Evolutionary conservation across 139 green algal genomes (phyloP).

Genomic region (Closterium sp.): DNA sequence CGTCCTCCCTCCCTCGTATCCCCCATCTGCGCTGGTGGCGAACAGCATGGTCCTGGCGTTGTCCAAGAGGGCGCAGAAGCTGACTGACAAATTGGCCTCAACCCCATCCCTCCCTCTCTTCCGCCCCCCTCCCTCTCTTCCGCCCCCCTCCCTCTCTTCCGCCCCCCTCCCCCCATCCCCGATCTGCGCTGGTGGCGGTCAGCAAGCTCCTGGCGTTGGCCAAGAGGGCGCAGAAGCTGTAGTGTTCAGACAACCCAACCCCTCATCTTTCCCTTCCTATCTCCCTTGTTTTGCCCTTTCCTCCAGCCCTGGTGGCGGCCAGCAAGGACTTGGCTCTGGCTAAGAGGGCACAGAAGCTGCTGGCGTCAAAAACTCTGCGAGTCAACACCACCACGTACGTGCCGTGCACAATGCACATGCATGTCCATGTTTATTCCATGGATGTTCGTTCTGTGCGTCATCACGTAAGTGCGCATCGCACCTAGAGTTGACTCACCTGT

Average conservation of each 20-base stretch:
- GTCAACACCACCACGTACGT: conserved; percentile 77
- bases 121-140: not conserved
- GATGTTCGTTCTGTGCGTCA: too few relatives aligned
- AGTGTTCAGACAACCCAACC: not conserved
- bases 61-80: conserved; percentile 62
- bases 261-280: not conserved
- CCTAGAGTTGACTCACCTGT: too few relatives aligned
- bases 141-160: not conserved
- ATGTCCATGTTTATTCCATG: too few relatives aligned
- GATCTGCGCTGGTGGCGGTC: not conserved
- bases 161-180: not conserved
- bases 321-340: conserved; percentile 67
- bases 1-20: too few relatives aligned
- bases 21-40: too few relatives aligned
- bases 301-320: conserved; percentile 77
- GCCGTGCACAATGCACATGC: not conserved
- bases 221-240: not conserved
- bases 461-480: too few relatives aligned
- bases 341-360: conserved; percentile 72
- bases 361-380: conserved; percentile 82
- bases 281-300: not conserved
- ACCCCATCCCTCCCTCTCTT: not conserved
- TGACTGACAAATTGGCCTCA: conserved; percentile 70
- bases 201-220: not conserved
- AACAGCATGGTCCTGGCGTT: conserved; percentile 26